Evolutionary conservation across 192 early-diverging fungal species (phyloP).

Genomic region (Rhizophagus clarus): DNA sequence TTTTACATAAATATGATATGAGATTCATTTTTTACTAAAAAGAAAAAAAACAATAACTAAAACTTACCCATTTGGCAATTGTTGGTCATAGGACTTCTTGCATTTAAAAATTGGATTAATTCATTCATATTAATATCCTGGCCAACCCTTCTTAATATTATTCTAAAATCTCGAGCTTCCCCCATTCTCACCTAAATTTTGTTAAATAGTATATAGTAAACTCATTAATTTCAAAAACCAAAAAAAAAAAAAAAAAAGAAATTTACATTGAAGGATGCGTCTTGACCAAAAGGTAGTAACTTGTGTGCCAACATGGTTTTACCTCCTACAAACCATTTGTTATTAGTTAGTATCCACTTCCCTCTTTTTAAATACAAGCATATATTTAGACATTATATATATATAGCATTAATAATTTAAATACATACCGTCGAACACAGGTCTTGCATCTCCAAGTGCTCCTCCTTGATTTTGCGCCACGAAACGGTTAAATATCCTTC

Average conservation of each 20-base stretch:
- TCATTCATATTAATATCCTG: slow-evolving; percentile 65
- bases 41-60: background rate
- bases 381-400: no score
- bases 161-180: slow-evolving; percentile 62
- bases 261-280: slow-evolving; percentile 58
- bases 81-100: slow-evolving; percentile 43
- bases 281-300: slow-evolving; percentile 47
- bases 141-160: slow-evolving; percentile 63
- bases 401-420: background rate
- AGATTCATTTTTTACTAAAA: background rate
- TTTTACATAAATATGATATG: background rate
- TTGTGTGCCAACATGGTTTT: slow-evolving; percentile 73
- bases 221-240: background rate
- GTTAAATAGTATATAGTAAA: no score
- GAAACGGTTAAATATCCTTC: slow-evolving; percentile 68
- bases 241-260: background rate
- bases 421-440: slow-evolving; percentile 70
- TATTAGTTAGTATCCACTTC: background rate
- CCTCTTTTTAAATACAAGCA: no score
- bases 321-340: slow-evolving; percentile 69
- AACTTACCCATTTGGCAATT: slow-evolving; percentile 38
- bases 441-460: slow-evolving; percentile 60
- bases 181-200: no score
- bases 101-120: slow-evolving; percentile 50
- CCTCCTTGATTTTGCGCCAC: slow-evolving; percentile 50